Conservation (phyloP, 169 alveolate species). For the Eimeria necatrix region DNA sequence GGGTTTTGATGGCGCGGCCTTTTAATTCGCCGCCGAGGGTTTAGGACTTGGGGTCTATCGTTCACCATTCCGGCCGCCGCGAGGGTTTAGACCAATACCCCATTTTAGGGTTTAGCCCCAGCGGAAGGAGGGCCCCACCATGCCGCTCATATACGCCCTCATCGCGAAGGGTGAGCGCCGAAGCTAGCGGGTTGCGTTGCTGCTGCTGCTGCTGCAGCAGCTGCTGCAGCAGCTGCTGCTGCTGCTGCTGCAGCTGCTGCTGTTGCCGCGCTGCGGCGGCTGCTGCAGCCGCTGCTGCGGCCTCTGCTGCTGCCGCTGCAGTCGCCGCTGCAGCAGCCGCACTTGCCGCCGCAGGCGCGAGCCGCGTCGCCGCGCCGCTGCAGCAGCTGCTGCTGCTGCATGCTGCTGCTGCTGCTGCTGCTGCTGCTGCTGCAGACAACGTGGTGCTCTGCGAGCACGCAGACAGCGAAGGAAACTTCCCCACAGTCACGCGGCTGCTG, state of each 20-base stretch:
- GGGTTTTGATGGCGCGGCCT: not conserved
- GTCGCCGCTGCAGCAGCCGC: no score
- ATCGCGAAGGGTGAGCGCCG: slow-evolving; percentile 69
- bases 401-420: not conserved
- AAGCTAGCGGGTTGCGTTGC: not conserved
- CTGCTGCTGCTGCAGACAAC: slow-evolving; percentile 56
- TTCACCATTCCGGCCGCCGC: not conserved
- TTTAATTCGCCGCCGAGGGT: not conserved
- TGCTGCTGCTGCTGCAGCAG: not conserved
- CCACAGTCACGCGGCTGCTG: slow-evolving; percentile 76
- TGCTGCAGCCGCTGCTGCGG: no score
- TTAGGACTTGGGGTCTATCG: not conserved
- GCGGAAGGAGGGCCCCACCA: slow-evolving; percentile 19
- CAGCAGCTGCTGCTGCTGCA: not conserved
- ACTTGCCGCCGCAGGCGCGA: no score
- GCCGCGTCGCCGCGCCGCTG: not conserved
- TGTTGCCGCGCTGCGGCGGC: no score
- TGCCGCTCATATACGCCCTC: slow-evolving; percentile 81
- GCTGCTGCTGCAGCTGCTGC: no score
- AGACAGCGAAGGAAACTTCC: slow-evolving; percentile 79
- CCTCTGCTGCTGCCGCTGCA: no score
- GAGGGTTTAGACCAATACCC: not conserved
- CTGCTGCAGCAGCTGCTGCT: no score
- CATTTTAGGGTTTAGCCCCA: not conserved
- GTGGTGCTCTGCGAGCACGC: slow-evolving; percentile 79